A percentile compares a stretch with the other conserved stretches of the same genome.
Conservation (phyloP, 1,139 yeast genomes). For the Kodamaea sp. region DNA sequence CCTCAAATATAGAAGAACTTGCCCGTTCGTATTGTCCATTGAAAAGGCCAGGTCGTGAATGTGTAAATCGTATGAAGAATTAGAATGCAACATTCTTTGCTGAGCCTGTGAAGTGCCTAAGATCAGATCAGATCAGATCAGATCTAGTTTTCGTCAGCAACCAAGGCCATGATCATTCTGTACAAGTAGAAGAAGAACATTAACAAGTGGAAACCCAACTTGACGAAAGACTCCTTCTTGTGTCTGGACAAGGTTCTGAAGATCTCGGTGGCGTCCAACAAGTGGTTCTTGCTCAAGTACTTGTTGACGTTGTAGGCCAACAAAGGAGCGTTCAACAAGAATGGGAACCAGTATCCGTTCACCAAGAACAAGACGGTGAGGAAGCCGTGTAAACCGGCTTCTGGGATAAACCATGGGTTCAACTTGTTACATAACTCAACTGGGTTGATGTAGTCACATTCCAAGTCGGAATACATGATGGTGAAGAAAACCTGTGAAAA, state of each 20-base stretch:
- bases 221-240: constrained; percentile 88
- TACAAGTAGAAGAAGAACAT: constrained; percentile 95
- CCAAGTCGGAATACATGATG: constrained; percentile 89
- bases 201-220: constrained; percentile 86
- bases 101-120: no score
- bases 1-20: no score
- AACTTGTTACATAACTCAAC: constrained; percentile 93
- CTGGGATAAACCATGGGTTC: constrained; percentile 88
- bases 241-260: constrained; percentile 92
- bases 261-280: constrained; percentile 96
- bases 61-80: no score
- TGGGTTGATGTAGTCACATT: constrained; percentile 94
- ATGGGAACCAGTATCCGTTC: constrained; percentile 93
- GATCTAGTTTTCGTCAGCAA: constrained; percentile 54
- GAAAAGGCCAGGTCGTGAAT: no score
- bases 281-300: constrained; percentile 71
- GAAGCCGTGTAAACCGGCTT: constrained; percentile 81
- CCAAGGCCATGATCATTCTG: constrained; percentile 95
- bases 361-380: constrained; percentile 71
- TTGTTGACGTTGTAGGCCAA: constrained; percentile 81
- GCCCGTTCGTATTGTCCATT: no score
- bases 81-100: not conserved
- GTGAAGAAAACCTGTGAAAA: constrained; percentile 92
- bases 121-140: no score
- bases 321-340: constrained; percentile 82